Percentiles rank a stretch among this genome's conserved stretches.
Evolutionary conservation across 352 stramenopile genomes (phyloP).

Genomic region (Phytophthora foliorum): DNA sequence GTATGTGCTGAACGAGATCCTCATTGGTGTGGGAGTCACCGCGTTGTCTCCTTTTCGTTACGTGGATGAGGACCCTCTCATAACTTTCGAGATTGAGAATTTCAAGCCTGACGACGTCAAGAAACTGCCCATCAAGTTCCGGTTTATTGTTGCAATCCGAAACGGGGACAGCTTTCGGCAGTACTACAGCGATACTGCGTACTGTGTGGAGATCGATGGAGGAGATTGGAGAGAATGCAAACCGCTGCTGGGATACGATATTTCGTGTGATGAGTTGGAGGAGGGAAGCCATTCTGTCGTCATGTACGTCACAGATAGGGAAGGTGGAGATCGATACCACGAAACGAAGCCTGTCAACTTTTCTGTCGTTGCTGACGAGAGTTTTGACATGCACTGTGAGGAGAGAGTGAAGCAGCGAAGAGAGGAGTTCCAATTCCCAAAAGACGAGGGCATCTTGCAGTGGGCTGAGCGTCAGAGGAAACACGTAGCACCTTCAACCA

Average conservation of each 20-base stretch:
- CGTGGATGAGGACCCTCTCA: not conserved
- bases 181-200: not conserved
- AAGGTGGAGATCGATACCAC: not conserved
- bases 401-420: not conserved
- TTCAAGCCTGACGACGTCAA: not conserved
- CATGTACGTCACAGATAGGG: not conserved
- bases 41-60: not conserved
- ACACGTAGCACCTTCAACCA: not conserved
- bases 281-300: not conserved
- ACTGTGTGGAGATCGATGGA: not conserved
- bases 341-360: constrained; percentile 6
- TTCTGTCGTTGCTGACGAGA: not conserved
- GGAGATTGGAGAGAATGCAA: not conserved
- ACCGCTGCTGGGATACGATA: not conserved
- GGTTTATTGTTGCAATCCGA: not conserved
- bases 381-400: not conserved
- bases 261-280: not conserved
- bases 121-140: not conserved
- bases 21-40: not conserved
- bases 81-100: not conserved
- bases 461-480: not conserved
- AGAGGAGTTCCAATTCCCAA: not conserved
- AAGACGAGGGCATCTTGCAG: not conserved
- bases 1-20: not conserved
- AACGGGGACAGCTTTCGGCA: not conserved